These are phyloP conservation scores for Cutaneotrichosporon dermatis DNA, from an alignment of 1,284 basidiomycete species.

Conservation along the genomic window DNA sequence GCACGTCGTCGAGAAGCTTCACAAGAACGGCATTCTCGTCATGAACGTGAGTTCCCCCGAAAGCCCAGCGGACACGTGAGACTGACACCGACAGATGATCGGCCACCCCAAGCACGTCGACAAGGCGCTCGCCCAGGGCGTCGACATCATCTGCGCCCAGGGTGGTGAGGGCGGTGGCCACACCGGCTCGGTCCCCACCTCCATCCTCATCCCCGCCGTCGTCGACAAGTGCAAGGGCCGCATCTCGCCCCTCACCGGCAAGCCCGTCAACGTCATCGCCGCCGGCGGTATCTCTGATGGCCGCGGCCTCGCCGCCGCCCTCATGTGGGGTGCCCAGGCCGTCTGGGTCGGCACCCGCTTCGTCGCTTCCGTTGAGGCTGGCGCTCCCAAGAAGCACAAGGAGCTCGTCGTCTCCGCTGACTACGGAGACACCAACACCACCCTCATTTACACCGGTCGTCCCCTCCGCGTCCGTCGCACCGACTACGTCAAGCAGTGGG, in stretches of 20 bases:
- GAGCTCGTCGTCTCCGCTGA: slow-evolving; percentile 40
- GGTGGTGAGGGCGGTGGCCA: slow-evolving; percentile 78
- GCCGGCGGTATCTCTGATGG: slow-evolving; percentile 85
- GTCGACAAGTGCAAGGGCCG: slow-evolving; percentile 72
- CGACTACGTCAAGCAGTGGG: slow-evolving; percentile 72
- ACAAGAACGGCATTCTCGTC: slow-evolving; percentile 70
- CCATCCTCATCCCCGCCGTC: slow-evolving; percentile 59
- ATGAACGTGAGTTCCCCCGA: slow-evolving; percentile 30
- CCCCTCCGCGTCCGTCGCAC: slow-evolving; percentile 77
- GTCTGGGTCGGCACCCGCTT: slow-evolving; percentile 89
- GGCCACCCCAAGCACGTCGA: slow-evolving; percentile 79
- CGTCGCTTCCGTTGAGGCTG: slow-evolving; percentile 56
- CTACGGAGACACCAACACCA: slow-evolving; percentile 58
- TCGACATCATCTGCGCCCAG: slow-evolving; percentile 84
- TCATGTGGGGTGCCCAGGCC: slow-evolving; percentile 77
- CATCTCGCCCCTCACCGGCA: slow-evolving; percentile 69
- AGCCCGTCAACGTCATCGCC: slow-evolving; percentile 73
- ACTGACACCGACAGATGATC: slow-evolving; percentile 57
- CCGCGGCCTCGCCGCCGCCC: slow-evolving; percentile 74
- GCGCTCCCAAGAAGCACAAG: slow-evolving; percentile 23
- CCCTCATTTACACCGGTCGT: slow-evolving; percentile 80
- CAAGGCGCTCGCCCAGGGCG: slow-evolving; percentile 73
- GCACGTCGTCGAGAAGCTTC: slow-evolving; percentile 69
- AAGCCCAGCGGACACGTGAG: too few species aligned
- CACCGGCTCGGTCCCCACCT: slow-evolving; percentile 44